A percentile compares a stretch with the other conserved stretches of the same genome.
Evolutionary conservation across 371 early-diverging fungal species (phyloP).

Genomic region (Rhizomucor pusillus): DNA sequence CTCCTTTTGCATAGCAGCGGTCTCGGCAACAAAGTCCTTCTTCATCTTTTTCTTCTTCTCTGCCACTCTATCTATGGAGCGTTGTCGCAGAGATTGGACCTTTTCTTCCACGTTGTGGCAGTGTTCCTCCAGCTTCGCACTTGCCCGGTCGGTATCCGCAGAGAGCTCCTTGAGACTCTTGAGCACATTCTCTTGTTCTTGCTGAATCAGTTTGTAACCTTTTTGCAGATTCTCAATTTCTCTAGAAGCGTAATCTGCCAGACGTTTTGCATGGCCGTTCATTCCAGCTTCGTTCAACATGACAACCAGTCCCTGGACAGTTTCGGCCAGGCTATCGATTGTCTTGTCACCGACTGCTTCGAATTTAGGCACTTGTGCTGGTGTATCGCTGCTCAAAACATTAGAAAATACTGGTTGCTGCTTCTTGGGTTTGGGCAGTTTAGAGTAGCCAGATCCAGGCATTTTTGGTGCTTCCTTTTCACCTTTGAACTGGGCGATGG

Average conservation of each 20-base stretch:
- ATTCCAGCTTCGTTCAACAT: slow-evolving; percentile 43
- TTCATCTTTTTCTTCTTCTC: slow-evolving; percentile 42
- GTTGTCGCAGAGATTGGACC: slow-evolving; percentile 10
- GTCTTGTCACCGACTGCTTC: slow-evolving; percentile 10
- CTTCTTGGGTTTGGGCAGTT: slow-evolving; percentile 2
- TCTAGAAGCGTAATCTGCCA: slow-evolving; percentile 34
- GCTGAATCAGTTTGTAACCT: slow-evolving; percentile 18
- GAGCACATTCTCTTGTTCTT: slow-evolving; percentile 23
- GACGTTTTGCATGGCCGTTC: slow-evolving; percentile 37
- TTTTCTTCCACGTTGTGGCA: slow-evolving; percentile 17
- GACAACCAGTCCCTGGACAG: slow-evolving; percentile 26
- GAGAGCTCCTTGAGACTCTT: slow-evolving; percentile 11
- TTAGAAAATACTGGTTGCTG: slow-evolving; percentile 21
- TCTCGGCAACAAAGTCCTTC: slow-evolving; percentile 35
- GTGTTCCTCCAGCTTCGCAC: slow-evolving; percentile 17
- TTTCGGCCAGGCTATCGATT: slow-evolving; percentile 28
- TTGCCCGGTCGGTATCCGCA: slow-evolving; percentile 6
- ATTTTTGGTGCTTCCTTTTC: slow-evolving; percentile 18
- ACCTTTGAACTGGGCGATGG: slow-evolving; percentile 35
- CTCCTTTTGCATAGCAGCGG: slow-evolving; percentile 21
- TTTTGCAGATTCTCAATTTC: slow-evolving; percentile 29
- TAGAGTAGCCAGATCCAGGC: slow-evolving; percentile 10
- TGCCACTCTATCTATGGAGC: slow-evolving; percentile 23
- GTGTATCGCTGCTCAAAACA: slow-evolving; percentile 24
- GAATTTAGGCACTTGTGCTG: slow-evolving; percentile 23